These are phyloP conservation scores for Moricandia arvensis DNA, from an alignment of 345 rosid genomes.

Conservation along the genomic window DNA sequence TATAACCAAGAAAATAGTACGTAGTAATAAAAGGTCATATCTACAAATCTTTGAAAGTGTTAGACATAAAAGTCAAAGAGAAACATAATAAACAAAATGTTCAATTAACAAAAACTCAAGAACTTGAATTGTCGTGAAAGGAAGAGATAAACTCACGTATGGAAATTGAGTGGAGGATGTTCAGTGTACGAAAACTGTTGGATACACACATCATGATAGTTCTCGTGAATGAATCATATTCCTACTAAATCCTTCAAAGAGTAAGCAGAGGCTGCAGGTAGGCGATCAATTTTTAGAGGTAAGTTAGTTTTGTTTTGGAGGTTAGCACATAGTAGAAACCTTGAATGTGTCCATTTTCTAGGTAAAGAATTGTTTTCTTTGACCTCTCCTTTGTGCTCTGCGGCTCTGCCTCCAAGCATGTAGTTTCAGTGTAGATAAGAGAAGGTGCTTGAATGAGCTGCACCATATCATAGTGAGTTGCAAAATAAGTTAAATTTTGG, in stretches of 20 bases:
- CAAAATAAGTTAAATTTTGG: not conserved
- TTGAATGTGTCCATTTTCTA: conserved; percentile 72
- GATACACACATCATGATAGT: not conserved
- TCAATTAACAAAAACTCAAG: not conserved
- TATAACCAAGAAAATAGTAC: not conserved
- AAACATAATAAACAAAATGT: not conserved
- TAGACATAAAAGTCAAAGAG: not conserved
- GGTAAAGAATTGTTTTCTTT: conserved; percentile 82
- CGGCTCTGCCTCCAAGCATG: conserved; percentile 56
- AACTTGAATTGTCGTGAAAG: not conserved
- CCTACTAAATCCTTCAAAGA: not conserved
- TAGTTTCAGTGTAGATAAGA: conserved; percentile 47
- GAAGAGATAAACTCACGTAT: not conserved
- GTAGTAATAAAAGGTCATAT: not conserved
- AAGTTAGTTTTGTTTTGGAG: not conserved
- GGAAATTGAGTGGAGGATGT: not conserved
- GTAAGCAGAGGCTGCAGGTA: not conserved
- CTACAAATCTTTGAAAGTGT: not conserved
- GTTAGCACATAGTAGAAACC: conserved; percentile 41
- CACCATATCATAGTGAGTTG: not conserved
- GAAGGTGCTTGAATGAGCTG: conserved; percentile 54
- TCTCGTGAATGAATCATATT: too few species aligned
- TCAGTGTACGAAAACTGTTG: not conserved
- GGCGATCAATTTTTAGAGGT: too few species aligned
- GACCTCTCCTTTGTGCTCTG: conserved; percentile 50